A percentile compares a stretch with the other conserved stretches of the same genome.
These are phyloP conservation scores for Blastobotrys illinoisensis DNA, from an alignment of 1,139 yeast genomes.

Conservation along the genomic window DNA sequence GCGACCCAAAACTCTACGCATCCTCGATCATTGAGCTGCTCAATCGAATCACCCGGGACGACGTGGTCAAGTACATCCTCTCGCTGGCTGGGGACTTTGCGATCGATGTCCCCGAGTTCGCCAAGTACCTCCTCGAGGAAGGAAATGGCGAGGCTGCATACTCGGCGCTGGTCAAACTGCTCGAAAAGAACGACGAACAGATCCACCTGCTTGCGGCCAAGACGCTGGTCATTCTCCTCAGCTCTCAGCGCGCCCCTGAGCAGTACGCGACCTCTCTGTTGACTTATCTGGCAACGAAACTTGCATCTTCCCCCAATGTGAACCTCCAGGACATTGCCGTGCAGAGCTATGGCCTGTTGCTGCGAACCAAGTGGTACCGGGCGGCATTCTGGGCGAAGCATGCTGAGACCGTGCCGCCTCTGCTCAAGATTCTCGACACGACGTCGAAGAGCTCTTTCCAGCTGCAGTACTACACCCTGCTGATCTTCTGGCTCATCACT, in stretches of 20 bases:
- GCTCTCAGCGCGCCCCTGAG: conserved; percentile 25
- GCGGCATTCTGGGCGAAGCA: conserved; percentile 49
- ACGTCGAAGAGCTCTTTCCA: conserved; percentile 62
- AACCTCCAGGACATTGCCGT: conserved; percentile 60
- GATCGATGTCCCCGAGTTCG: conserved; percentile 44
- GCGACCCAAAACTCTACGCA: conserved; percentile 50
- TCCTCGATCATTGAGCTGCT: conserved; percentile 52
- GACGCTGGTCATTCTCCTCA: conserved; percentile 30
- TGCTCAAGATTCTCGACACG: conserved; percentile 44
- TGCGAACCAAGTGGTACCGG: conserved; percentile 57
- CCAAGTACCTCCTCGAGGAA: conserved; percentile 39
- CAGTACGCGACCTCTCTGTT: conserved; percentile 38
- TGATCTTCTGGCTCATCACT: conserved; percentile 79
- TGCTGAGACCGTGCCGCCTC: conserved; percentile 49
- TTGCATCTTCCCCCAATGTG: conserved; percentile 45
- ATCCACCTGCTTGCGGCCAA: conserved; percentile 32
- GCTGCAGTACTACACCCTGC: conserved; percentile 71
- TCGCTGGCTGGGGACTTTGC: conserved; percentile 64
- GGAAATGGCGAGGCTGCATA: conserved; percentile 50
- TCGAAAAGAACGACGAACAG: conserved; percentile 38
- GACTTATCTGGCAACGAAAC: conserved; percentile 39
- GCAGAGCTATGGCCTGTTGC: conserved; percentile 59
- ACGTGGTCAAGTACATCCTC: conserved; percentile 67
- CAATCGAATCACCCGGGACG: conserved; percentile 52
- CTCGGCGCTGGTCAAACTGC: conserved; percentile 49